Evolutionary conservation across 208 protist genomes (phyloP), one percentile per base, ranked within the genome.

Genomic region (Leishmania mexicana): DNA sequence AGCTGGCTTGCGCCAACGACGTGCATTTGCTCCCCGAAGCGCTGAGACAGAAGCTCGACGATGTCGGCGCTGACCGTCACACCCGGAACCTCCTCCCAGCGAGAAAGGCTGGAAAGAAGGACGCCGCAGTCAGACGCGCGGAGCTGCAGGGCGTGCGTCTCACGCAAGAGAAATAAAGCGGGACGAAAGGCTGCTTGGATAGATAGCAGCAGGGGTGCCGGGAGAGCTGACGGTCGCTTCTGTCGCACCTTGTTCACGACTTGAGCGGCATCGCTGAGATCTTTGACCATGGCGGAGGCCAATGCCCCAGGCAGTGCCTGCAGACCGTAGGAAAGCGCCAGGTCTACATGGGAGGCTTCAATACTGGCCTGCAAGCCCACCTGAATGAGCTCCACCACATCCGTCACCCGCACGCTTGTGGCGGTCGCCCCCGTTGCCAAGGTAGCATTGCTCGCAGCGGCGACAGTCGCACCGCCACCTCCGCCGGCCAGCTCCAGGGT

Each of bases 1-100:
- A 96, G 81, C n/a, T 97, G 94, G 24, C 70, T 60, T 45, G 88
- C 67, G 42, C 88, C 79, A n/a, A 89, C 91, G 60, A 79, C 83
- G 24, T 85, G 71, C 76, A 95, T 89, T 67, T 92, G 86, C 62
- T 83, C 75, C 6, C 79, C 60, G 80, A 97, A 95, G 70, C 83
- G 87, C 35, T 83, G 76, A 51, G 88, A 97, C 35, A 97, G 85
- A 64, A 96, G 85, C 78, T 96, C 89, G 8, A 93, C 70, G 54
- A 96, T 49, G 74, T 97, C 94, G 2, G 87, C 86, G 45, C 76
- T 79, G 35, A 87, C 62, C 28, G 70, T 75, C 47, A 78, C 86
- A 24, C 83, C 80, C 21, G 81, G 35, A 80, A 87, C 82, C 85
- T 88, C 80, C 42, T 93, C 88, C 80, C 89, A 91, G 21, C 90